These are phyloP conservation scores for Pseudocercospora pini-densiflorae DNA, from an alignment of 2,329 filamentous ascomycete species.

Conservation along the genomic window DNA sequence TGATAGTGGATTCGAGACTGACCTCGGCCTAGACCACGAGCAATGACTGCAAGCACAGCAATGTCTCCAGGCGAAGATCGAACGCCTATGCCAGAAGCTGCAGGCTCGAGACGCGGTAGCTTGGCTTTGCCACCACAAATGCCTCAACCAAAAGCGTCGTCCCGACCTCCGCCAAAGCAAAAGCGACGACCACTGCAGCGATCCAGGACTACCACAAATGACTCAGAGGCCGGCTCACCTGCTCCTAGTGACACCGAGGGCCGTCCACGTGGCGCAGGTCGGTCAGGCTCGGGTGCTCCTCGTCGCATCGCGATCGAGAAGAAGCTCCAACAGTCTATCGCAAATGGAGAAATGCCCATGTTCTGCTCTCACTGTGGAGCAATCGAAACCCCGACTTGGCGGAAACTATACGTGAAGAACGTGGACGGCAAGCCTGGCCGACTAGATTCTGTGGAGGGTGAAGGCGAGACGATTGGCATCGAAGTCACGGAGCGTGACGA, in stretches of 20 bases:
- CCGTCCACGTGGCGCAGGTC: constrained; percentile 29
- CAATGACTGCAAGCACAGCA: constrained; percentile 7
- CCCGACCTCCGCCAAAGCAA: constrained; percentile 30
- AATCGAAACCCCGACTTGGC: constrained; percentile 96
- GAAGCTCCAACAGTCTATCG: constrained; percentile 63
- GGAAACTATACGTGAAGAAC: constrained; percentile 85
- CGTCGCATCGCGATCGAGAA: constrained; percentile 68
- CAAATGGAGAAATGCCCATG: constrained; percentile 81
- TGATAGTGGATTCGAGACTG: constrained; percentile 10
- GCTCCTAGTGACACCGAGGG: constrained; percentile 42
- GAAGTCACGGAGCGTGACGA: constrained; percentile 67
- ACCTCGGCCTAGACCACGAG: constrained; percentile 7
- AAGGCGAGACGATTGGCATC: constrained; percentile 75
- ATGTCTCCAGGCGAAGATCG: constrained; percentile 20
- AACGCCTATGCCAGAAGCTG: constrained; percentile 16
- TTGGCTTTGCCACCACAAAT: constrained; percentile 41
- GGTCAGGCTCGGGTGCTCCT: constrained; percentile 59
- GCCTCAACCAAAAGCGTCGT: constrained; percentile 23
- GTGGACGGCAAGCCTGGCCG: constrained; percentile 71
- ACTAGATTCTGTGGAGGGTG: constrained; percentile 73
- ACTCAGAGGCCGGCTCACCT: constrained; percentile 43
- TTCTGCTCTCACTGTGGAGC: constrained; percentile 93
- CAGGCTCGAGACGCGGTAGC: constrained; percentile 37
- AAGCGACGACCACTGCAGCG: constrained; percentile 42
- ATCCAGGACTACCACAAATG: constrained; percentile 28